These are phyloP conservation scores for Prunus kanzakura DNA, from an alignment of 306 rosid genomes.

Conservation along the genomic window DNA sequence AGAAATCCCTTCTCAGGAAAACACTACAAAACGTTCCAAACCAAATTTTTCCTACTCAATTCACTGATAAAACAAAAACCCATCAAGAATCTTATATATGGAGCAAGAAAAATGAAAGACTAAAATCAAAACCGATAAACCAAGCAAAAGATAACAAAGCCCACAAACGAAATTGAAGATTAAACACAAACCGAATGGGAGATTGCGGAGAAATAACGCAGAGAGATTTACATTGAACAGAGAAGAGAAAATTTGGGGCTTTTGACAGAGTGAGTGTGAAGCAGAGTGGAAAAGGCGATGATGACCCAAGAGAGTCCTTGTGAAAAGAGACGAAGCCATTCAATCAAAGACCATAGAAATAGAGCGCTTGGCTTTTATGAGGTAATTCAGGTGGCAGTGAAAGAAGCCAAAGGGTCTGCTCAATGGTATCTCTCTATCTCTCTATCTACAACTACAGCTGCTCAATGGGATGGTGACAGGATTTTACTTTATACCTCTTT, in stretches of 20 bases:
- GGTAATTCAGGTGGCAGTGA: slow-evolving; percentile 7
- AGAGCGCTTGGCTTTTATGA: neutral
- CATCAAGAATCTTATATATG: neutral
- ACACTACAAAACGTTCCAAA: neutral
- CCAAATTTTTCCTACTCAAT: slow-evolving; percentile 1
- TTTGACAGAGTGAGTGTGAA: slow-evolving; percentile 31
- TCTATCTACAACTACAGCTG: neutral
- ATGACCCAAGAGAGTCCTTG: slow-evolving; percentile 50
- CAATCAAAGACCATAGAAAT: slow-evolving; percentile 29
- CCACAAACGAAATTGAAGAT: slow-evolving; percentile 7
- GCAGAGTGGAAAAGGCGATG: slow-evolving; percentile 54
- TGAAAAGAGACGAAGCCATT: slow-evolving; percentile 69
- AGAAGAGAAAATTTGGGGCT: slow-evolving; percentile 50
- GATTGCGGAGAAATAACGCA: neutral
- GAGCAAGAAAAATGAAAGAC: neutral
- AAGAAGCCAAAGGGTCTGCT: slow-evolving; percentile 4
- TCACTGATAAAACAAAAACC: slow-evolving; percentile 20
- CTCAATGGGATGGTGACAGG: neutral
- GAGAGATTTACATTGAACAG: slow-evolving; percentile 47
- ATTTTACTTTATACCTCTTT: neutral
- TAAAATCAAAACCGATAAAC: slow-evolving; percentile 2
- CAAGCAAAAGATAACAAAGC: slow-evolving; percentile 10
- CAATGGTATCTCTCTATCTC: neutral
- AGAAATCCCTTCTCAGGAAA: neutral
- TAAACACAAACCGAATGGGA: slow-evolving; percentile 15